Evolutionary conservation across 2,329 filamentous ascomycete genomes (phyloP).

Genomic region (Onygenales sp.): DNA sequence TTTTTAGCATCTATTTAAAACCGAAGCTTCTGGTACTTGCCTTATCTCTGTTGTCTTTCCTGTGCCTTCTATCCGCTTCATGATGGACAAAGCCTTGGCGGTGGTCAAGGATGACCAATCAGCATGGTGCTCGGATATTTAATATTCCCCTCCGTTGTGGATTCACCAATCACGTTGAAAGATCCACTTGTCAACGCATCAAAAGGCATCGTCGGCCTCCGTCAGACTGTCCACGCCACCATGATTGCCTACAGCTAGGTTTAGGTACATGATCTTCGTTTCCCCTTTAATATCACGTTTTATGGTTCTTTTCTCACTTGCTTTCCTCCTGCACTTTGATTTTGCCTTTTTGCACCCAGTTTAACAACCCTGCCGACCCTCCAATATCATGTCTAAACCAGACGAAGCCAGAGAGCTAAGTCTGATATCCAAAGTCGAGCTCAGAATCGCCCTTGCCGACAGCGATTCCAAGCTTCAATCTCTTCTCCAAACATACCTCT

Average conservation of each 20-base stretch:
- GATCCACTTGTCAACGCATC: background rate
- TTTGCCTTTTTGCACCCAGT: background rate
- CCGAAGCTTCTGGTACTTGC: too few species aligned
- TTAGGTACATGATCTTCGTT: background rate
- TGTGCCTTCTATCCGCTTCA: too few species aligned
- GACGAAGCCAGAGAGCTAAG: conserved; percentile 56
- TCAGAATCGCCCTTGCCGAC: conserved; percentile 72
- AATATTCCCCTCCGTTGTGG: background rate
- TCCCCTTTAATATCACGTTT: background rate
- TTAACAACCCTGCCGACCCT: background rate
- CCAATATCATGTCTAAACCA: conserved; percentile 9
- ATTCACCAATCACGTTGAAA: background rate
- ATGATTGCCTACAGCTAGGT: background rate
- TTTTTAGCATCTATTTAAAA: too few species aligned
- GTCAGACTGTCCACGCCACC: background rate
- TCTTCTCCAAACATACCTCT: conserved; percentile 67
- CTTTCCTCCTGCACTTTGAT: background rate
- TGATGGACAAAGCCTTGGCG: background rate
- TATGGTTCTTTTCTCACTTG: background rate
- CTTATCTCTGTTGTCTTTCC: too few species aligned
- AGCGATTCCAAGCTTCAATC: conserved; percentile 74
- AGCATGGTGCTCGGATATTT: background rate
- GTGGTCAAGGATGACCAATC: background rate
- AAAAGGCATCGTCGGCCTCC: background rate
- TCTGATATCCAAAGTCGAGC: conserved; percentile 75